These are phyloP conservation scores for Eucalyptus virginea DNA, from an alignment of 345 rosid species.

Conservation along the genomic window DNA sequence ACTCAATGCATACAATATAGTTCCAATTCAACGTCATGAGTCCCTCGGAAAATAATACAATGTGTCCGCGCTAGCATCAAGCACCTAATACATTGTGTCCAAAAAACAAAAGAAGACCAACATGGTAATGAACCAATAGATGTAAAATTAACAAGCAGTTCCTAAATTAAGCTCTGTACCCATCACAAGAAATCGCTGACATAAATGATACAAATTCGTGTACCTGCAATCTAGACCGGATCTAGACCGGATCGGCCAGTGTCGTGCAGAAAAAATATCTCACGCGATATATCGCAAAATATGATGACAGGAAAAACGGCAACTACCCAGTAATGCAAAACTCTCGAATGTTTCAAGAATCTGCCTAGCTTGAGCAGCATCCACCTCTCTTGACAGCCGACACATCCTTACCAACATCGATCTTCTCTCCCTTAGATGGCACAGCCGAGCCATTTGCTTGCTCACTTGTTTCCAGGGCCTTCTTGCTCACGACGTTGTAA, in stretches of 20 bases:
- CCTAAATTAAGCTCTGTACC: not conserved
- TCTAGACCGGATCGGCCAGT: not conserved
- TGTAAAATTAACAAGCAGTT: not conserved
- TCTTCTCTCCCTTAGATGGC: slow-evolving; percentile 81
- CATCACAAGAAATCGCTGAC: not conserved
- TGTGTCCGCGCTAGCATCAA: not conserved
- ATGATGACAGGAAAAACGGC: not conserved
- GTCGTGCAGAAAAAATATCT: not conserved
- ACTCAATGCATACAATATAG: not conserved
- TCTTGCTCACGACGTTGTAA: slow-evolving; percentile 73
- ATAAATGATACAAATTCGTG: not conserved
- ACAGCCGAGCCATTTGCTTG: slow-evolving; percentile 35
- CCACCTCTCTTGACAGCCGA: slow-evolving; percentile 86
- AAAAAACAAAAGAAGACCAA: not conserved
- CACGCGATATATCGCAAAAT: not conserved
- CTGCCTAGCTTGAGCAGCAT: slow-evolving; percentile 71
- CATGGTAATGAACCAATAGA: not conserved
- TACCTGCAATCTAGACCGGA: not conserved
- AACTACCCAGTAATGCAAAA: not conserved
- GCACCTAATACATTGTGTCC: not conserved
- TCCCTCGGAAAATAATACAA: not conserved
- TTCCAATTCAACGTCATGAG: not conserved
- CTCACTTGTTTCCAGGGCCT: slow-evolving; percentile 68
- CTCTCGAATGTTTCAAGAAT: not conserved
- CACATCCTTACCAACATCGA: slow-evolving; percentile 71